These are phyloP conservation scores for Castanea crenata DNA, from an alignment of 306 rosid genomes.

Conservation along the genomic window DNA sequence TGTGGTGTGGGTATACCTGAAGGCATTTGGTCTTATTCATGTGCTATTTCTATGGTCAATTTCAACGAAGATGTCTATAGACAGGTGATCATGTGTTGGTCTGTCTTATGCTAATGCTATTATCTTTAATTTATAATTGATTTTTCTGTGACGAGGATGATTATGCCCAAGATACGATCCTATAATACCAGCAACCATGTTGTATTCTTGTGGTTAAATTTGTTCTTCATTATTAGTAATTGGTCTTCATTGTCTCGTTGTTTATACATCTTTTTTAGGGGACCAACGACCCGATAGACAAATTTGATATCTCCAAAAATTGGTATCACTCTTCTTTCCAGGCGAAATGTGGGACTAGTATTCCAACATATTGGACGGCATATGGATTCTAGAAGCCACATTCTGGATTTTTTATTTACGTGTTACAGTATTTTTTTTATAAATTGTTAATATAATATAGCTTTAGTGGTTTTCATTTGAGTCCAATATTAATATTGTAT, in stretches of 20 bases:
- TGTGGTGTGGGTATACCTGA: constrained; percentile 15
- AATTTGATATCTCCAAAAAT: neutral
- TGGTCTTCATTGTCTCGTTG: neutral
- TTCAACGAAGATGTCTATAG: neutral
- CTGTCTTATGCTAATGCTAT: neutral
- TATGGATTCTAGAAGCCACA: no score
- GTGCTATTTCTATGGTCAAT: constrained; percentile 9
- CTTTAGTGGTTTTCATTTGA: no score
- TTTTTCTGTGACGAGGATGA: neutral
- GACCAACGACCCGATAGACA: neutral
- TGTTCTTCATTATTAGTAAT: neutral
- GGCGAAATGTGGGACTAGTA: no score
- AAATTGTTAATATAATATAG: no score
- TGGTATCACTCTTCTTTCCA: no score
- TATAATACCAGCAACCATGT: neutral
- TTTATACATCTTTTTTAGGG: neutral
- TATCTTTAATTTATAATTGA: neutral
- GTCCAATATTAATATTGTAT: no score
- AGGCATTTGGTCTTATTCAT: constrained; percentile 20
- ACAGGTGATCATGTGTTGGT: constrained; percentile 15
- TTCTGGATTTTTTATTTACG: no score
- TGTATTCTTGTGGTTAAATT: neutral
- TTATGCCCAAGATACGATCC: neutral
- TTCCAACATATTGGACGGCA: no score
- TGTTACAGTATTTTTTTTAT: no score